Evolutionary conservation across 2,329 filamentous ascomycete species (phyloP).

Genomic region (Cercospora sojina): DNA sequence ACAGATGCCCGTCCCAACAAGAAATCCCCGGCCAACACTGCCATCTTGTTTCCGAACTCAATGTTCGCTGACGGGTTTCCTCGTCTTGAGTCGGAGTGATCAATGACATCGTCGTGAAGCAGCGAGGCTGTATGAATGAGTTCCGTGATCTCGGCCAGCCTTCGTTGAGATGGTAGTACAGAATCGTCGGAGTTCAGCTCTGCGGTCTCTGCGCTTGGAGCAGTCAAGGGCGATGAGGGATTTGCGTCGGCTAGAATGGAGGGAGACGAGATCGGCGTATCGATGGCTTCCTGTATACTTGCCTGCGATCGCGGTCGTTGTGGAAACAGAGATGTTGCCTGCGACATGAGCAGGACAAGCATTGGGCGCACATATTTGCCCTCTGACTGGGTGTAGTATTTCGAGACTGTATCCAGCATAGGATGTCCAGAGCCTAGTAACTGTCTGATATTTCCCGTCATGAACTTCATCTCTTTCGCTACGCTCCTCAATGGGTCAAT

Average conservation of each 20-base stretch:
- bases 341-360: constrained; percentile 93
- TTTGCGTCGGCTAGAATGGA: constrained; percentile 76
- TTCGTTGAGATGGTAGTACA: constrained; percentile 88
- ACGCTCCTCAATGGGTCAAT: constrained; percentile 87
- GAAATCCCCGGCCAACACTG: constrained; percentile 95
- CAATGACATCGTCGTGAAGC: constrained; percentile 97
- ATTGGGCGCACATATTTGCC: constrained; percentile 95
- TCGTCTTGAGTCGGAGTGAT: constrained; percentile 81
- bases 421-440: constrained; percentile 93
- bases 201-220: constrained; percentile 48
- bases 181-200: constrained; percentile 52
- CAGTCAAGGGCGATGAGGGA: constrained; percentile 62
- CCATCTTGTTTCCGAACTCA: constrained; percentile 99
- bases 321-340: constrained; percentile 81
- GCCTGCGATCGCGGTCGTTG: constrained; percentile 51
- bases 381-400: constrained; percentile 96
- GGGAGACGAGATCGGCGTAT: constrained; percentile 60
- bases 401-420: constrained; percentile 88
- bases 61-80: constrained; percentile 86
- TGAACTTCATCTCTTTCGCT: constrained; percentile 93
- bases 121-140: constrained; percentile 96
- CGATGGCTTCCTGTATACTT: constrained; percentile 47
- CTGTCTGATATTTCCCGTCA: constrained; percentile 90
- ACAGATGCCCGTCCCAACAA: constrained; percentile 90
- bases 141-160: constrained; percentile 94